These are phyloP conservation scores for Talaromyces sp. DNA, from an alignment of 2,329 filamentous ascomycete genomes.

Conservation along the genomic window DNA sequence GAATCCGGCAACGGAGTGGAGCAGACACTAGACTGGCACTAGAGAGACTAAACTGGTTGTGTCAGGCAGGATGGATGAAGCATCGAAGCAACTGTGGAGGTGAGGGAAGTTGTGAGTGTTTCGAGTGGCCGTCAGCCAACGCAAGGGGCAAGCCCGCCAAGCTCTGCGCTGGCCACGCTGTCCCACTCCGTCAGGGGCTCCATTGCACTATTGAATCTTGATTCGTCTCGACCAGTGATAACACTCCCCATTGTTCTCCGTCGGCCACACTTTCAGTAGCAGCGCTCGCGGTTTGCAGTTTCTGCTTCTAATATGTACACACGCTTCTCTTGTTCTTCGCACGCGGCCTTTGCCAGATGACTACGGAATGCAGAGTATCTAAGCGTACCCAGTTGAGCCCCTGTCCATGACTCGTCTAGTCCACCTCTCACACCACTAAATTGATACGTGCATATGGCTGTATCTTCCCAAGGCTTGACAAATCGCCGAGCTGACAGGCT, in stretches of 20 bases:
- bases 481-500: not conserved
- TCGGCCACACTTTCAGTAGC: not conserved
- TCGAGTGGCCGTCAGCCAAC: constrained; percentile 4
- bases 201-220: constrained; percentile 1
- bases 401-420: not conserved
- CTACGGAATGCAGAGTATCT: not conserved
- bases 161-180: constrained; percentile 7
- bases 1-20: not conserved
- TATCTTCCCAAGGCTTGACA: not conserved
- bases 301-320: not conserved
- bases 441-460: not conserved
- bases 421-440: not conserved
- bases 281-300: not conserved
- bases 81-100: not conserved
- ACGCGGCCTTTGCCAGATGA: not conserved
- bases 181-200: not conserved
- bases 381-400: not conserved
- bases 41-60: not conserved
- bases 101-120: not conserved
- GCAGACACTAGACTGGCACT: not conserved
- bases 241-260: not conserved
- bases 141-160: constrained; percentile 7
- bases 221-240: not conserved
- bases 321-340: not conserved
- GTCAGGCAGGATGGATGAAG: not conserved